Conservation (phyloP, 179 eudicot species). For the Amaranthus tricolor region DNA sequence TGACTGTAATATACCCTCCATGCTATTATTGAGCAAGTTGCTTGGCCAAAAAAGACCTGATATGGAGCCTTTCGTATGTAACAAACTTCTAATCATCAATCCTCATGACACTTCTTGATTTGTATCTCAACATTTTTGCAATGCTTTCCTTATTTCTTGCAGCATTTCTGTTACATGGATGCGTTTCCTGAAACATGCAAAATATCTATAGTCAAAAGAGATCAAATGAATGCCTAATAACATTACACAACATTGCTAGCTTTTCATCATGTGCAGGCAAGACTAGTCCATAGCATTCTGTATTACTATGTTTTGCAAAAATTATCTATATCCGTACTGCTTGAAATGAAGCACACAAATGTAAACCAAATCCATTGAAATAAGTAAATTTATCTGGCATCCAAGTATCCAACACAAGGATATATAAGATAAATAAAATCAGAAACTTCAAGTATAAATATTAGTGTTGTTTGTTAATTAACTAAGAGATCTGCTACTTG, state of each 20-base stretch:
- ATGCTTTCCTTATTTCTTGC: constrained; percentile 65
- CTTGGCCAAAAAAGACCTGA: background rate
- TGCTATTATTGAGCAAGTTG: constrained; percentile 10
- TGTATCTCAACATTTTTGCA: constrained; percentile 51
- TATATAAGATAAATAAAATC: background rate
- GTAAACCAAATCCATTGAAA: background rate
- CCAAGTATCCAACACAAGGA: too few relatives aligned
- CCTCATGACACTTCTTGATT: constrained; percentile 11
- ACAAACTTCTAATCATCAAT: constrained; percentile 8
- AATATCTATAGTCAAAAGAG: constrained; percentile 13
- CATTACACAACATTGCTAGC: background rate
- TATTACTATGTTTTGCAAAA: background rate
- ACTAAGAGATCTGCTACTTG: background rate
- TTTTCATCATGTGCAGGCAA: background rate
- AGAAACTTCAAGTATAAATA: background rate
- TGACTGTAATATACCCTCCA: background rate
- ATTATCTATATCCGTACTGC: background rate
- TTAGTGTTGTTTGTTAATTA: background rate
- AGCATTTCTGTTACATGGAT: constrained; percentile 53
- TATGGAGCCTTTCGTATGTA: constrained; percentile 7
- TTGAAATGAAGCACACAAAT: background rate
- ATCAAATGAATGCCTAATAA: constrained; percentile 2
- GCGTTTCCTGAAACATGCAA: constrained; percentile 57
- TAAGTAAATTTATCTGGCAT: background rate
- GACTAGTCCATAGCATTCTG: background rate